phyloP scores from a whole-genome alignment of 352 stramenopile genomes.

The Phytopythium boreale region DNA sequence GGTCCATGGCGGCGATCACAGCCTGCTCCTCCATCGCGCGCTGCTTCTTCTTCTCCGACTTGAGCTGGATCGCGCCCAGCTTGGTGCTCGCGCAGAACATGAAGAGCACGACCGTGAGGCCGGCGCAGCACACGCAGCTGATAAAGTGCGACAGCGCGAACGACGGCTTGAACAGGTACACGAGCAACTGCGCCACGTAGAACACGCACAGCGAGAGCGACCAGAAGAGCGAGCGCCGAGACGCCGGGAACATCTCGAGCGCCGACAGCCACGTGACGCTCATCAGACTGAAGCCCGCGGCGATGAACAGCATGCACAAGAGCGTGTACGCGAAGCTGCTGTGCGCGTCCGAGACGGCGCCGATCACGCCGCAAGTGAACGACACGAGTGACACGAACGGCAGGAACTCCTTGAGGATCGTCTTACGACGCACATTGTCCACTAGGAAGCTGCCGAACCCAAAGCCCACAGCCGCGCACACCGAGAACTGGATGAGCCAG shows the following conservation, averaged over 20 bases:
- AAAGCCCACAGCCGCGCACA: slow-evolving; percentile 46
- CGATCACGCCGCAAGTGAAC: slow-evolving; percentile 56
- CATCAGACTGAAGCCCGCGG: slow-evolving; percentile 62
- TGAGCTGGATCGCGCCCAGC: slow-evolving; percentile 79
- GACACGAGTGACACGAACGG: slow-evolving; percentile 65
- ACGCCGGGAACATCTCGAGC: slow-evolving; percentile 79
- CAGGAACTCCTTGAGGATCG: slow-evolving; percentile 86
- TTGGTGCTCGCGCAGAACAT: slow-evolving; percentile 79
- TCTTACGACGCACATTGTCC: slow-evolving; percentile 86
- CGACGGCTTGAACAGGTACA: slow-evolving; percentile 59
- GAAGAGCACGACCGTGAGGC: slow-evolving; percentile 65
- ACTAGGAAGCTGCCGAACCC: slow-evolving; percentile 77
- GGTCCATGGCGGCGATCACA: slow-evolving; percentile 17
- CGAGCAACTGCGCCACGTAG: slow-evolving; percentile 45
- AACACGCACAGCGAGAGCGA: slow-evolving; percentile 67
- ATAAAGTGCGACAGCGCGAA: slow-evolving; percentile 63
- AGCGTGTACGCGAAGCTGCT: slow-evolving; percentile 41
- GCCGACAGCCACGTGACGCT: slow-evolving; percentile 71
- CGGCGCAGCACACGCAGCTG: slow-evolving; percentile 34
- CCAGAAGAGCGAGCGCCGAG: slow-evolving; percentile 62
- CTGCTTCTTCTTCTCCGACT: slow-evolving; percentile 78
- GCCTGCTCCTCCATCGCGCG: slow-evolving; percentile 35
- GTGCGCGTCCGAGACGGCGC: slow-evolving; percentile 30
- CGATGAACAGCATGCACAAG: slow-evolving; percentile 64
- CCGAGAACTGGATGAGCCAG: slow-evolving; percentile 53